phyloP scores from a whole-genome alignment of 176 grass and related monocot genomes.

The Chloris gayana region DNA sequence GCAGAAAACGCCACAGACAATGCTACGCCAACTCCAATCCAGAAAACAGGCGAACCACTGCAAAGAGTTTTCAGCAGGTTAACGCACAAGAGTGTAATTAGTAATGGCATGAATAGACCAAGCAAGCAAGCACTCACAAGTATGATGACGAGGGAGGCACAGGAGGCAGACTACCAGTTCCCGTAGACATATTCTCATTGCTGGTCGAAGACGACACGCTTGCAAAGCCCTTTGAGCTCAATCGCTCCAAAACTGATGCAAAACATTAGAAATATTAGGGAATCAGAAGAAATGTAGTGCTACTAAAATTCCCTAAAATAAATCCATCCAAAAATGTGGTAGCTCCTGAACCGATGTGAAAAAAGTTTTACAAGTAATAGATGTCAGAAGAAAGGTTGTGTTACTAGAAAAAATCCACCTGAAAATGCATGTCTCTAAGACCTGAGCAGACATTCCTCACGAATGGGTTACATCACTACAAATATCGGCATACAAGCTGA shows the following conservation, averaged over 20 bases:
- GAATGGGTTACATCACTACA: neutral
- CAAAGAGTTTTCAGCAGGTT: slow-evolving; percentile 24
- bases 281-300: slow-evolving; percentile 13
- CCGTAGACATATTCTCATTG: slow-evolving; percentile 55
- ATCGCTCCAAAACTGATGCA: slow-evolving; percentile 46
- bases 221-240: slow-evolving; percentile 61
- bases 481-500: neutral
- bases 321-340: neutral
- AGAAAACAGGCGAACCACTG: slow-evolving; percentile 95
- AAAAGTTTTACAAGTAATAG: neutral
- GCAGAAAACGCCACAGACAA: slow-evolving; percentile 74
- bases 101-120: neutral
- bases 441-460: neutral
- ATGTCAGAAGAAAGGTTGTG: neutral
- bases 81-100: neutral
- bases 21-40: slow-evolving; percentile 93
- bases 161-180: slow-evolving; percentile 53
- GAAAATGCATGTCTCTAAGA: neutral
- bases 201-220: slow-evolving; percentile 67
- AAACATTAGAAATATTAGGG: neutral
- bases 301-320: too few species aligned
- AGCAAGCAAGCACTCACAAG: slow-evolving; percentile 48
- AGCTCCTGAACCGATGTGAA: slow-evolving; percentile 27
- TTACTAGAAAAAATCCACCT: neutral
- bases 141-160: slow-evolving; percentile 51